Conservation (phyloP, 768 basidiomycete genomes). For the Serendipita sp. region DNA sequence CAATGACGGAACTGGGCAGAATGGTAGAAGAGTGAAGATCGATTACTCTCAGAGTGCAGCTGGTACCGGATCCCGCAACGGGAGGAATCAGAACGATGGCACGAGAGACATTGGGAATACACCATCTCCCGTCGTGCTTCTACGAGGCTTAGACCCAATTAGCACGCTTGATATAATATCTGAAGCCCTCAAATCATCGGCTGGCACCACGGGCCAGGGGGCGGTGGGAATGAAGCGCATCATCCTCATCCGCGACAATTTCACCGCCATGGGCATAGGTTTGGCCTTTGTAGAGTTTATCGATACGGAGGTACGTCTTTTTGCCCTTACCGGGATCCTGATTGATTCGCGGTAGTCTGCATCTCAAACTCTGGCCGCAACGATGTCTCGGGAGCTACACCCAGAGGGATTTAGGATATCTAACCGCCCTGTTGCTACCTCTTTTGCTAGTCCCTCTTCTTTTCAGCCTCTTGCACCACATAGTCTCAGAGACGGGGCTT, state of each 20-base stretch:
- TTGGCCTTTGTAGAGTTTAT: conserved; percentile 90
- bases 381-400: conserved; percentile 72
- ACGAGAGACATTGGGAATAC: conserved; percentile 88
- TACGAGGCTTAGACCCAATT: conserved; percentile 77
- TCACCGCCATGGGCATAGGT: conserved; percentile 76
- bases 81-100: conserved; percentile 65
- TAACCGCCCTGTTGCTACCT: conserved; percentile 73
- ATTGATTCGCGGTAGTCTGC: conserved; percentile 41
- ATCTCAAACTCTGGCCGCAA: conserved; percentile 61
- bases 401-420: conserved; percentile 91
- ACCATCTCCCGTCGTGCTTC: conserved; percentile 65
- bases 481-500: conserved; percentile 60
- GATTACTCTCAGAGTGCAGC: conserved; percentile 83
- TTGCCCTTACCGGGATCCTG: not conserved
- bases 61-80: conserved; percentile 40
- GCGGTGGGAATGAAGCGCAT: conserved; percentile 79
- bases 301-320: conserved; percentile 51
- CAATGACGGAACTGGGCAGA: conserved; percentile 56
- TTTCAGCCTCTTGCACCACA: conserved; percentile 69
- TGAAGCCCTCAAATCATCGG: conserved; percentile 64
- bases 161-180: conserved; percentile 80
- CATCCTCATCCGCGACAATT: conserved; percentile 75
- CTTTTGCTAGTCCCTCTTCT: conserved; percentile 82
- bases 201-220: conserved; percentile 59
- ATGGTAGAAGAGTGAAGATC: conserved; percentile 80